Base-by-base conservation (phyloP, 805 yeast genomes). In the Ogataea pini region DNA sequence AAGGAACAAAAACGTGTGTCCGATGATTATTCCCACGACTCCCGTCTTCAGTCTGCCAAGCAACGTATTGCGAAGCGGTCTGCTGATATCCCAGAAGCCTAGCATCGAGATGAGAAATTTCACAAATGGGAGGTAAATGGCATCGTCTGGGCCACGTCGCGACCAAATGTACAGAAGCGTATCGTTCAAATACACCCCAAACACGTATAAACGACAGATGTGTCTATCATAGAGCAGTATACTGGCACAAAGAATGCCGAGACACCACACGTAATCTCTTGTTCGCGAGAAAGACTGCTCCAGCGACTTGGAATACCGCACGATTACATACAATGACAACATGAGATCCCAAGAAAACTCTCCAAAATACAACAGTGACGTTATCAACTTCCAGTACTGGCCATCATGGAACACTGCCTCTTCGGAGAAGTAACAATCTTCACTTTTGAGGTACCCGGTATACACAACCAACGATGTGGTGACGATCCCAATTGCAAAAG, bases 101-200 rank as follows among this genome's bases (percentile, higher is more conserved):
- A 53, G 45, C 22, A 50, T 57, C 24, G 50, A 46, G 17, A 59
- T 50, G 17, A 59, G 52, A 12, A 69, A 52, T 14, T 62, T 59
- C 24, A 71, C 63, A 65, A 73, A 69, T 2, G 81, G 80, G 18
- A 73, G 49, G 54, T 77, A 76, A 24, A 73, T 68, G 2, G 78
- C 72, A 19, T 65, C 60, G 29, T 69, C 69, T 3, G 79, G 78
- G 48, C 72, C 69, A 16, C 73, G 69, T 24, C 79, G 66, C 3
- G 81, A 69, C 73, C 79, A 72, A 24, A 79, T 62, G 53, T 75
- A 79, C 7, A 72, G 57, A 36, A 79, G 50, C 6, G 65, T 57
- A 24, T 65, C 68, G 33, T 61, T 62, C 22, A 81, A 62, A 16
- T 69, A 59, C 2, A 68, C 60, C 3, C 80, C 79, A 22, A 73